A percentile compares a stretch with the other conserved stretches of the same genome.
phyloP scores from a whole-genome alignment of 305 asterid genomes.

The Fraxinus latifolia region DNA sequence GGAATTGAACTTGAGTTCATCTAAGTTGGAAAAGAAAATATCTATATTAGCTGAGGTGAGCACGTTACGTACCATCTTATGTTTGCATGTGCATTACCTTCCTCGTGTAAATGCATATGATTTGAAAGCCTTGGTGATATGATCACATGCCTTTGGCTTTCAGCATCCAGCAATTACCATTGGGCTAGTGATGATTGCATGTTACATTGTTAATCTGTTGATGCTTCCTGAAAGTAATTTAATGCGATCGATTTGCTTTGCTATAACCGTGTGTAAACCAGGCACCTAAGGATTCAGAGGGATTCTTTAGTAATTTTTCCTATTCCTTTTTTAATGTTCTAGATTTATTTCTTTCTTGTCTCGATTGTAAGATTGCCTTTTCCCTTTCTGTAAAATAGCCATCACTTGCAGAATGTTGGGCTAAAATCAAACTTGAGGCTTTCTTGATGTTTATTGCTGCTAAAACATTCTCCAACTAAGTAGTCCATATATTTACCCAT shows the following conservation, averaged over 20 bases:
- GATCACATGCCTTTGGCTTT: not conserved
- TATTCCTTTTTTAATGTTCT: not conserved
- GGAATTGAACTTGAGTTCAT: constrained; percentile 59
- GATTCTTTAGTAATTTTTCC: not conserved
- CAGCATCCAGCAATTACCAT: not conserved
- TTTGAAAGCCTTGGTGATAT: not conserved
- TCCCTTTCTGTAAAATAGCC: not conserved
- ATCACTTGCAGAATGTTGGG: not conserved
- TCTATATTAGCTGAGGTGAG: constrained; percentile 53
- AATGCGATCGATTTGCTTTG: not conserved
- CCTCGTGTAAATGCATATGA: not conserved
- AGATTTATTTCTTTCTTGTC: not conserved
- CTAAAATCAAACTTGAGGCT: not conserved
- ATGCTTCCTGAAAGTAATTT: not conserved
- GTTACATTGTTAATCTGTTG: not conserved
- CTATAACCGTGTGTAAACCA: not conserved
- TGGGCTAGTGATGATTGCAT: not conserved
- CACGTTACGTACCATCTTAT: not conserved
- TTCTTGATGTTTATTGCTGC: not conserved
- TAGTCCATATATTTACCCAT: not conserved
- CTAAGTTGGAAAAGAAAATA: constrained; percentile 46
- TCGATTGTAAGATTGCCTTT: not conserved
- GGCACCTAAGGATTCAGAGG: not conserved
- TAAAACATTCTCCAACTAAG: not conserved
- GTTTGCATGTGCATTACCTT: not conserved